phyloP scores from a whole-genome alignment of 164 flowering plant species.

The Umbellularia californica region DNA sequence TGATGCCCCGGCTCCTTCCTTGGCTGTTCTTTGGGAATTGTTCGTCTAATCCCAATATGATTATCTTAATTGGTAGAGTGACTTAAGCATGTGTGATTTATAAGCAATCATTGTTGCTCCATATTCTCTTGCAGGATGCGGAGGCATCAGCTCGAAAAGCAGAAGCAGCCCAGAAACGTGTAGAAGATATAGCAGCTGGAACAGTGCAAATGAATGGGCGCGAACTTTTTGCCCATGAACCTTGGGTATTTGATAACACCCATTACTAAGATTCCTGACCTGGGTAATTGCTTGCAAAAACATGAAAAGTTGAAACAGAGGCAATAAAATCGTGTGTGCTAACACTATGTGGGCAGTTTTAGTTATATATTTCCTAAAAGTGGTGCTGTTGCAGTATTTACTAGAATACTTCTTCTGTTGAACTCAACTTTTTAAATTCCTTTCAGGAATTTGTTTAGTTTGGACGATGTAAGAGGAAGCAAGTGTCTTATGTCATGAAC shows the following conservation, averaged over 20 bases:
- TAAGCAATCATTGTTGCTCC: neutral
- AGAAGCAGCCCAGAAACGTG: slow-evolving; percentile 68
- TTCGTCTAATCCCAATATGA: neutral
- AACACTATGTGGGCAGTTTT: too few species aligned
- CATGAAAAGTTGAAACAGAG: too few species aligned
- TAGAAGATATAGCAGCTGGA: slow-evolving; percentile 68
- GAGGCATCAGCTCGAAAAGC: slow-evolving; percentile 52
- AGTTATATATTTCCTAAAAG: too few species aligned
- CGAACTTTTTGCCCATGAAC: slow-evolving; percentile 73
- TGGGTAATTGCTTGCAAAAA: neutral
- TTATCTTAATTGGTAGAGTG: neutral
- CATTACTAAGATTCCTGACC: slow-evolving; percentile 27
- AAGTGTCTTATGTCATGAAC: too few species aligned
- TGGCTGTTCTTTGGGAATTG: neutral
- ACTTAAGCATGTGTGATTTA: neutral
- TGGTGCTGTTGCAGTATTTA: too few species aligned
- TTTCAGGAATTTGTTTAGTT: too few species aligned
- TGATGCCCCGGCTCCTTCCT: too few species aligned
- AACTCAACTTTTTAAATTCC: too few species aligned
- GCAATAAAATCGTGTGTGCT: too few species aligned
- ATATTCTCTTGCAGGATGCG: slow-evolving; percentile 45
- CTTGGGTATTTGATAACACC: slow-evolving; percentile 70
- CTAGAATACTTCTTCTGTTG: too few species aligned
- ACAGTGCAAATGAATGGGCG: slow-evolving; percentile 74
- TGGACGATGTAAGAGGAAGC: too few species aligned